These are phyloP conservation scores for Flaveria linearis DNA, from an alignment of 129 eudicot species.

Conservation along the genomic window DNA sequence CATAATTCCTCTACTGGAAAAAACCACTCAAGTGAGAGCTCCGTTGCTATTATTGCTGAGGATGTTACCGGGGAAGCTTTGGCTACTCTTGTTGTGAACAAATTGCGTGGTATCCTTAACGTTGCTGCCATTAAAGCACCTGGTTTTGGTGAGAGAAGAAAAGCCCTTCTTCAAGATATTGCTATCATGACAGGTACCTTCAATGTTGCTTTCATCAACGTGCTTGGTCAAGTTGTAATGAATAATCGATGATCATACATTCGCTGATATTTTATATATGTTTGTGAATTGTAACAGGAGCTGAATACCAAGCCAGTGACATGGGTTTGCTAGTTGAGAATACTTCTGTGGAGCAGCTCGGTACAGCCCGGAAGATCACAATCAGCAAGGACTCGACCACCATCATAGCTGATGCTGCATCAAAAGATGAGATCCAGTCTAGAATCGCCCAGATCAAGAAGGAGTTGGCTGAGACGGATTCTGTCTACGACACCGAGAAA, in stretches of 20 bases:
- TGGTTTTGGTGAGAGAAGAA: slow-evolving; percentile 84
- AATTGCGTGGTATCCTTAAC: slow-evolving; percentile 68
- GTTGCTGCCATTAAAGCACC: slow-evolving; percentile 93
- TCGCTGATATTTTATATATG: neutral
- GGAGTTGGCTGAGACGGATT: slow-evolving; percentile 82
- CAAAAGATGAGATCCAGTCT: slow-evolving; percentile 90
- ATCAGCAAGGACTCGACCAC: slow-evolving; percentile 82
- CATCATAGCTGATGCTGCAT: slow-evolving; percentile 92
- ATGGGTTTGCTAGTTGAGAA: slow-evolving; percentile 76
- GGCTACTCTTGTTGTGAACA: slow-evolving; percentile 92
- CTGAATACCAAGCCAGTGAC: slow-evolving; percentile 86
- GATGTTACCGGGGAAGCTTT: slow-evolving; percentile 86
- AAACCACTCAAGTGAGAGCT: slow-evolving; percentile 76
- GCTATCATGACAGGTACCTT: slow-evolving; percentile 77
- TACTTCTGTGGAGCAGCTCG: slow-evolving; percentile 75
- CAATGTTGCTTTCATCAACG: neutral
- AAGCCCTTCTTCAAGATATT: slow-evolving; percentile 89
- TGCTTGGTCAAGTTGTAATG: neutral
- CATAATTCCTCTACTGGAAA: slow-evolving; percentile 81
- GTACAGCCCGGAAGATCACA: slow-evolving; percentile 82
- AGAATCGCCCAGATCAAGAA: slow-evolving; percentile 82
- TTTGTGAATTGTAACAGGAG: slow-evolving; percentile 45
- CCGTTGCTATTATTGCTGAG: slow-evolving; percentile 75
- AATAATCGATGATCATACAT: neutral
- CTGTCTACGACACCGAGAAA: slow-evolving; percentile 83